Percentiles rank a stretch among this genome's conserved stretches.
Conservation (phyloP, 2,329 filamentous ascomycete species). For the Cordyceps sp. region DNA sequence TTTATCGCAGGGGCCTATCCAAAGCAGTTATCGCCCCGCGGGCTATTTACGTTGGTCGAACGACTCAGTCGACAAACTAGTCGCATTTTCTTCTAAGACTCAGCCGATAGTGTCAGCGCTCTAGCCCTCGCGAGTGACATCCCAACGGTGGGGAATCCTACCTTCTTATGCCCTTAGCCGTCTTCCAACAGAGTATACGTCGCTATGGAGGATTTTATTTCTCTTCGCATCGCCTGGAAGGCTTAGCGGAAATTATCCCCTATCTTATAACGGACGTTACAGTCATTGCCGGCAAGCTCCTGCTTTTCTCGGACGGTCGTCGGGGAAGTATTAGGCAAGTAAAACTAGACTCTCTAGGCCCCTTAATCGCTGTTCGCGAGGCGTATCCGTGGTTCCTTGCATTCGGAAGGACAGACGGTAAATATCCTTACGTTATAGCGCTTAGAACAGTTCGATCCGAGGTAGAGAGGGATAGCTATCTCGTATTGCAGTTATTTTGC, state of each 20-base stretch:
- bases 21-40: too few species aligned
- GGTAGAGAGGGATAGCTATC: slow-evolving; percentile 2
- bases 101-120: background rate
- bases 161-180: slow-evolving; percentile 1
- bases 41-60: too few species aligned
- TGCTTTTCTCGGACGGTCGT: slow-evolving; percentile 2
- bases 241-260: slow-evolving; percentile 1
- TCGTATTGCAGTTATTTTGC: slow-evolving; percentile 1
- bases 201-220: slow-evolving; percentile 3
- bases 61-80: too few species aligned
- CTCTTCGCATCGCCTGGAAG: slow-evolving; percentile 1
- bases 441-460: slow-evolving; percentile 2
- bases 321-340: slow-evolving; percentile 3
- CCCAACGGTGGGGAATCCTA: background rate
- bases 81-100: slow-evolving; percentile 2
- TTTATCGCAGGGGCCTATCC: too few species aligned
- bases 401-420: slow-evolving; percentile 1
- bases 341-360: slow-evolving; percentile 1
- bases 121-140: slow-evolving; percentile 1
- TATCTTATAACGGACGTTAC: background rate
- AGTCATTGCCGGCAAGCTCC: slow-evolving; percentile 1
- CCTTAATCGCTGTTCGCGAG: background rate
- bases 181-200: slow-evolving; percentile 2
- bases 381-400: slow-evolving; percentile 1
- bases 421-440: slow-evolving; percentile 3